Base-by-base conservation (phyloP, 202 grass and related monocot species). In the Dendrocalamus latiflorus region DNA sequence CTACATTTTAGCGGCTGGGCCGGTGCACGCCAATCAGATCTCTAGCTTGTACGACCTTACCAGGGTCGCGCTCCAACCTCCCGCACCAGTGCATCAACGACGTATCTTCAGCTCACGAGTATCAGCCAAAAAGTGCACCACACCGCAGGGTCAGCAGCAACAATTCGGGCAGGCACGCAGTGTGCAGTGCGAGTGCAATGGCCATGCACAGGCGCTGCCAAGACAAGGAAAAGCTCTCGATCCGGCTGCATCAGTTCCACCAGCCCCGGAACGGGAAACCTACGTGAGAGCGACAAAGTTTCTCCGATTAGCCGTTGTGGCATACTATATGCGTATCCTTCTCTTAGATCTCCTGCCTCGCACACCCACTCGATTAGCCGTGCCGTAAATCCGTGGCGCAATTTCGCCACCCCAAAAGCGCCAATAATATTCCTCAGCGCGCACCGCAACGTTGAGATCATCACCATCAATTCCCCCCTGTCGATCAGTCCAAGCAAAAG, bases 191-290 rank as follows among this genome's bases (percentile, higher is more conserved):
- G 3, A 48, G 13, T 5, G 45, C 13, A 2, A 6, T 51, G 48
- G 15, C 48, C 30, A 10, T 6, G 8, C 3, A 6, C 20, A 45
- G 39, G 45, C 53, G 21, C 22, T 55, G 68, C 76, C 57, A 33
- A 16, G 58, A 37, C 64, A n/a, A 16, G 64, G 44, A 69, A 71
- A 44, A 43, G 56, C 72, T 18, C 45, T 24, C 73, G 53, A 37
- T 71, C 56, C 20, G n/a, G 64, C 54, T 30, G 17, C 86, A 17
- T 5, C 78, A 33, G 26, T 20, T 18, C 42, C 28, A 39, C 68
- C 39, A 22, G 28, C 3, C 11, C 81, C 61, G 8, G 8, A 88
- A 88, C 68, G 61, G 86, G 81, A 84, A 88, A 84, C 41, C 22
- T 1, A 80, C 21, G 51, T 4, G 86, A 88, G 41, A 44, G 68